Evolutionary conservation across 352 stramenopile genomes (phyloP), one percentile per base, ranked within the genome.

Genomic region (Elongisporangium anandrum): DNA sequence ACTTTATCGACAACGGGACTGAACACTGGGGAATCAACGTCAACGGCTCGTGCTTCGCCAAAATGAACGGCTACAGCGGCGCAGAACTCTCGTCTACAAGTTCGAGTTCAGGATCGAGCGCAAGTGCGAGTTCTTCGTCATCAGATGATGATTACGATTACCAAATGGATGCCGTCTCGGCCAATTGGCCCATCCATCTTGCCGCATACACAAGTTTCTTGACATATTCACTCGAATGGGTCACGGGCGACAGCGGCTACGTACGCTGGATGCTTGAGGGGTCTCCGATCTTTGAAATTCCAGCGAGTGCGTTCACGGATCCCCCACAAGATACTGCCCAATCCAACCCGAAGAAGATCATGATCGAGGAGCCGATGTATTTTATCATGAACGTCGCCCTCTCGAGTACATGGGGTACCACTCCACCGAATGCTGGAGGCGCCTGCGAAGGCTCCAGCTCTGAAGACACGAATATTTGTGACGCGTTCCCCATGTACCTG

Each of bases 361-460:
- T 85, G 57, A 64, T 77, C 6, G 74, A 89, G 48, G 79, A 89
- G 56, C 79, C 79, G 45, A 84, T 86, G 65, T 87, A 85, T 56
- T 22, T 89, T 9, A 87, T 89, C 41, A 74, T 78, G 39, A 89
- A 87, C 50, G 75, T 89, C 0, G 79, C 79, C 3, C 21, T 89
- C 12, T 81, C 75, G 13, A 75, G 58, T 22, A 67, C 66, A 20
- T 84, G 70, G 76, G 70, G 64, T 55, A 66, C 71, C 23, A 73
- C 52, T 29, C 78, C 78, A 26, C 78, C 78, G 2, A 88, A 88
- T 45, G 29, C 72, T 17, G 64, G 65, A 1, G 52, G 56, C 2
- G 66, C 70, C 17, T 81, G 77, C 20, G 60, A 72, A 13, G 70
- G 67, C 4, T 64, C 51, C 0, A 60, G 77, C 41, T 23, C 64